Base-by-base conservation (phyloP, 2,329 filamentous ascomycete species). In the Aspergillus texensis region DNA sequence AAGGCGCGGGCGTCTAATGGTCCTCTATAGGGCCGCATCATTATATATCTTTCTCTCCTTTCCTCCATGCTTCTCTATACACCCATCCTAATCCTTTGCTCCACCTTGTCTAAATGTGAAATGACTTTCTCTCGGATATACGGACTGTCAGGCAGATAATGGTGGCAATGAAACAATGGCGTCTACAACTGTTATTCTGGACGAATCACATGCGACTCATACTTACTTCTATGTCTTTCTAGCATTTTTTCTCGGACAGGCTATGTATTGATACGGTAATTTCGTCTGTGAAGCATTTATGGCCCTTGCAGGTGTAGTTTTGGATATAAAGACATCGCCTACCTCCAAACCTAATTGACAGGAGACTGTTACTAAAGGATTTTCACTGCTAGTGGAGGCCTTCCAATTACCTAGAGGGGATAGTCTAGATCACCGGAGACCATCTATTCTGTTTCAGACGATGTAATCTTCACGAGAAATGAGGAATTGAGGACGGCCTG, bases 1-100 rank as follows among this genome's bases (percentile, higher is more conserved):
- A 64, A 55, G 67, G 67, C 71, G 67, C 68, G 52, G 73, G 73
- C 71, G 73, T 73, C 70, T 65, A 61, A 43, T 60, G 57, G 46
- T 64, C 56, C 57, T 30, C 36, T 34, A 39, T 53, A 34, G 45
- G 46, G 60, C 41, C 48, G 54, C 56, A 56, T 58, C 57, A 57
- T 58, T 57, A 52, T 66, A 53, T 65, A 60, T 58, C 12, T 60
- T 56, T 63, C 45, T 60, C 41, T 21, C 52, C 58, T 32, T 36
- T 4, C 34, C 66, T 60, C 67, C 41, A 65, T 41, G 6, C 19
- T 41, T 41, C 39, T 41, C 19, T n/a, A 19, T n/a, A 41, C 39
- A 41, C 16, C 3, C 8, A 9, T n/a, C 39, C 14, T 41, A 41
- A 41, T 41, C 6, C 66, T 62, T 65, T n/a, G 4, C 16, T 11